A percentile compares a stretch with the other conserved stretches of the same genome.
phyloP scores from a whole-genome alignment of 2,329 filamentous ascomycete species.

The Phialophora tarda region DNA sequence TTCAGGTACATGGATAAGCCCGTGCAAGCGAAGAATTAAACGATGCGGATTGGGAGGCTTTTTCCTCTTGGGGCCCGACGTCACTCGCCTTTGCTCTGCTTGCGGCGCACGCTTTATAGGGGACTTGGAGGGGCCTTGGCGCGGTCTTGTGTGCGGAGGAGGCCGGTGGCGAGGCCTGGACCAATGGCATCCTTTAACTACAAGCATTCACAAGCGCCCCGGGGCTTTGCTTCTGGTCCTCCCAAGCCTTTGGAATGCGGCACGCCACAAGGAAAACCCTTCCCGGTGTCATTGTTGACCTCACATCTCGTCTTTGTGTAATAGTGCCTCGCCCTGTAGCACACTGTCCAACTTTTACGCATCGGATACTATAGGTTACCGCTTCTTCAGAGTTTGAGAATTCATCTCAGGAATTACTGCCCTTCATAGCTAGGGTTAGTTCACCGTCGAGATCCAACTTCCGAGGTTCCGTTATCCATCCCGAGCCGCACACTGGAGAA shows the following conservation, averaged over 20 bases:
- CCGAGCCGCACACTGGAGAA: background rate
- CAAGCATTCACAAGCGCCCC: background rate
- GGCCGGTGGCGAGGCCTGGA: background rate
- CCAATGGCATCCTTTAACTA: slow-evolving; percentile 7
- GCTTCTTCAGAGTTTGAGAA: background rate
- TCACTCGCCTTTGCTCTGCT: background rate
- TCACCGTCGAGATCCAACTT: background rate
- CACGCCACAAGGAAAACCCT: background rate
- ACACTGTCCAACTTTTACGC: background rate
- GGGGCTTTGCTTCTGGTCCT: background rate
- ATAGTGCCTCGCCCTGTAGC: background rate
- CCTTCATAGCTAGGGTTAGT: background rate
- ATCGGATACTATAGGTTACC: background rate
- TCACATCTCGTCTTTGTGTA: slow-evolving; percentile 5
- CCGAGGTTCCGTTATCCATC: background rate
- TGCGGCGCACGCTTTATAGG: background rate
- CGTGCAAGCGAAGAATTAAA: slow-evolving; percentile 1
- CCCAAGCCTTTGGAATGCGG: background rate
- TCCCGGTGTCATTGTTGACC: background rate
- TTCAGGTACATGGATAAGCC: background rate
- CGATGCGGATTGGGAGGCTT: background rate
- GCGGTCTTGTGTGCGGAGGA: background rate
- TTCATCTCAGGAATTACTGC: background rate
- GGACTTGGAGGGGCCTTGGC: background rate
- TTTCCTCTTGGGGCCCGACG: background rate